Base-by-base conservation (phyloP, 2,329 filamentous ascomycete species). In the Hirsutella rhossiliensis region DNA sequence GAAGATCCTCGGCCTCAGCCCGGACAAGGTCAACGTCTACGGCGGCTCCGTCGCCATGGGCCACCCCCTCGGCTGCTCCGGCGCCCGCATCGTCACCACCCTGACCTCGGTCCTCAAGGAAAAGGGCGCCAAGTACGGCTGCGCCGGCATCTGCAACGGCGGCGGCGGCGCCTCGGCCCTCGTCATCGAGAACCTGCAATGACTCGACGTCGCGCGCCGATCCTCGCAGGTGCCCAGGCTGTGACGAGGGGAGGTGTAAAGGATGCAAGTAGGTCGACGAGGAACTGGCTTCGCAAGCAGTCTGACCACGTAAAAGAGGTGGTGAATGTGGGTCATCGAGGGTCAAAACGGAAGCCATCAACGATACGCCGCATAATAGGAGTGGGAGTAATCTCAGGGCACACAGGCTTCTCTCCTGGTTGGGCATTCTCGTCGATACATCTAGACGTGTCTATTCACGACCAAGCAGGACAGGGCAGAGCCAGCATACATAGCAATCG, bases 91-190 rank as follows among this genome's bases (percentile, higher is more conserved):
- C 59, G 76, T 95, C 55, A 84, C 88, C 40, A 98, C 92, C 15
- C 67, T 98, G 53, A 78, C 94, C 44, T 84, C 87, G 50, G 90
- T 97, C 31, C 71, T 98, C 58, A 84, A 78, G 64, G 83, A 92
- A 64, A 92, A 89, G 75, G 85, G 87, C 64, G 89, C 80, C 58
- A 96, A 94, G 81, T 82, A 97, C 63, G 92, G 92, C 45, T 85
- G 81, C 59, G 90, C 86, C 34, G 92, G 87, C 59, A 97, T 98
- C 61, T 98, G 92, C 80, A 98, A 98, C 66, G 92, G 92, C 52
- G 92, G 92, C 46, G 92, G 92, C 56, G 92, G 92, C 62, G 92
- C 92, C 47, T 94, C 87, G 57, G 92, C 92, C 46, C 71, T 98
- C 53, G 87, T 98, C 50, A 79, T 98, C 57, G 92, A 98, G 74